Percentiles rank a stretch among this genome's conserved stretches.
These are phyloP conservation scores for Penicillium atrosanguineum DNA, from an alignment of 495 filamentous ascomycete species.

Conservation along the genomic window DNA sequence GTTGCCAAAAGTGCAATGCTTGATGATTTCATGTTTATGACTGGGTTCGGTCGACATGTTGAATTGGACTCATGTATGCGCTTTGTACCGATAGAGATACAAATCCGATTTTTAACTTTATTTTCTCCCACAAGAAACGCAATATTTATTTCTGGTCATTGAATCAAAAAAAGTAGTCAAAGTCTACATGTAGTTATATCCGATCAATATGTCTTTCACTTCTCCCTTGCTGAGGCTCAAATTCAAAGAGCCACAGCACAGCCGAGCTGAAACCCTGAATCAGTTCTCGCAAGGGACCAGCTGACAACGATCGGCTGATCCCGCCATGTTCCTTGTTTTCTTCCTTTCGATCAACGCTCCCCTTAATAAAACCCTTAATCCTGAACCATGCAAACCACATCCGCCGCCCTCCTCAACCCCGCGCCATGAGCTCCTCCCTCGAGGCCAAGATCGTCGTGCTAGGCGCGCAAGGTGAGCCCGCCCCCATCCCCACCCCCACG, in stretches of 20 bases:
- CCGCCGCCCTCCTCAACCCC: slow-evolving; percentile 31
- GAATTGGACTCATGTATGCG: slow-evolving; percentile 8
- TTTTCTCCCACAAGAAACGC: not conserved
- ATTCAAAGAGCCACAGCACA: not conserved
- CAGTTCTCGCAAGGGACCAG: not conserved
- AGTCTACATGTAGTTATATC: too few species aligned
- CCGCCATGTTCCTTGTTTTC: not conserved
- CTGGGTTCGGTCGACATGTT: slow-evolving; percentile 11
- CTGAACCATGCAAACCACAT: slow-evolving; percentile 21
- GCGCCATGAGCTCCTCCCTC: slow-evolving; percentile 66
- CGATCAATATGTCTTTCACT: not conserved
- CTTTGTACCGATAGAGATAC: slow-evolving; percentile 1
- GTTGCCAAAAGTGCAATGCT: slow-evolving; percentile 6
- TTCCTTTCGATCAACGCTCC: not conserved
- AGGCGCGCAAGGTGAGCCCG: slow-evolving; percentile 67
- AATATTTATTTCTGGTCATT: too few species aligned
- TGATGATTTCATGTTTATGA: slow-evolving; percentile 17
- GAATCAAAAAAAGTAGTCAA: too few species aligned
- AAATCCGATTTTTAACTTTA: not conserved
- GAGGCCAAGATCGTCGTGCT: slow-evolving; percentile 94
- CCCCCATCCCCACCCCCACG: not conserved
- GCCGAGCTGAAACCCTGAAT: not conserved
- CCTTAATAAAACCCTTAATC: slow-evolving; percentile 25
- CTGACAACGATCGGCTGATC: not conserved
- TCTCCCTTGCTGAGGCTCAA: not conserved